Percentiles rank a stretch among this genome's conserved stretches.
Evolutionary conservation across 257 asterid species (phyloP).

Genomic region (Solanum chaucha): DNA sequence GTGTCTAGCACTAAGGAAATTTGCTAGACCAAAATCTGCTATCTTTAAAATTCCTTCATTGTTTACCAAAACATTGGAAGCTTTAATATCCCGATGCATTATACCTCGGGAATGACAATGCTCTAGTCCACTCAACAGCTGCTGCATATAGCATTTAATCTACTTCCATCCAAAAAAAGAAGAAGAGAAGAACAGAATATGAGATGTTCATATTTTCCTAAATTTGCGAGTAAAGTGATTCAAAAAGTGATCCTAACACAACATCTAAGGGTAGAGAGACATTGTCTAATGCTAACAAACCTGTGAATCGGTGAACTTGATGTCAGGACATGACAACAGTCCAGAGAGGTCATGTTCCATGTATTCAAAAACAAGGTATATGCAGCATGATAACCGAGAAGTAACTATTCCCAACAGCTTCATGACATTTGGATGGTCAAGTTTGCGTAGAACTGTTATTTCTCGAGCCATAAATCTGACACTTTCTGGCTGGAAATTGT

Average conservation of each 20-base stretch:
- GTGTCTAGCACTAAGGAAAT: conserved; percentile 37
- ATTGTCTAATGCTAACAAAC: conserved; percentile 16
- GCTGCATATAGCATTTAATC: conserved; percentile 90
- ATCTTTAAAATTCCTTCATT: conserved; percentile 74
- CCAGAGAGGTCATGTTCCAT: conserved; percentile 98
- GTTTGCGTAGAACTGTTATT: conserved; percentile 60
- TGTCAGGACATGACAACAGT: conserved; percentile 64
- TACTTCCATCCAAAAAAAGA: conserved; percentile 15
- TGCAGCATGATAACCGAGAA: conserved; percentile 54
- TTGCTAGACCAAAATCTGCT: conserved; percentile 94
- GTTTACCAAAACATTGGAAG: conserved; percentile 75
- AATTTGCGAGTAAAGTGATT: background rate
- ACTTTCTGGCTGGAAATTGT: conserved; percentile 79
- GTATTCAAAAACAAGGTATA: conserved; percentile 91
- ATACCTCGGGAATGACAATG: conserved; percentile 85
- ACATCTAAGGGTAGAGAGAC: background rate
- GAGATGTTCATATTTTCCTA: background rate
- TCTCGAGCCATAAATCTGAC: conserved; percentile 94
- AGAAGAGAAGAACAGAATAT: background rate
- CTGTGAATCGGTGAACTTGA: conserved; percentile 89
- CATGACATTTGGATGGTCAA: conserved; percentile 87
- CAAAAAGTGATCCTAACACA: background rate
- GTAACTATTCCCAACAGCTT: conserved; percentile 91
- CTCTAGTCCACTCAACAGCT: conserved; percentile 63
- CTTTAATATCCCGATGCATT: conserved; percentile 80